A percentile compares a stretch with the other conserved stretches of the same genome.
These are phyloP conservation scores for Cylindrotheca fusiformis DNA, from an alignment of 108 stramenopile genomes.

Conservation along the genomic window DNA sequence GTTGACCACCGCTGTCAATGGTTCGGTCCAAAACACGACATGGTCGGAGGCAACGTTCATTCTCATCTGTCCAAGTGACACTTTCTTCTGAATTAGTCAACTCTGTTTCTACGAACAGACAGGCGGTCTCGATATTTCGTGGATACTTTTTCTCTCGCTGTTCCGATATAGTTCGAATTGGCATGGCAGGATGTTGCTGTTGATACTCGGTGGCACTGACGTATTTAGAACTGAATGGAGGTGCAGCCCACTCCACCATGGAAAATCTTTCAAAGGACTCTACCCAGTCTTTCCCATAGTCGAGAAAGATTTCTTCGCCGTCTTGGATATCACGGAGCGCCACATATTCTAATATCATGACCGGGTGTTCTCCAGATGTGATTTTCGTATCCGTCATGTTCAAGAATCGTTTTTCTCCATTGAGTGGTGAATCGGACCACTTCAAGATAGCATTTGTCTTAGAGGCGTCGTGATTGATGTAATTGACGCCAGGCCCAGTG, in stretches of 20 bases:
- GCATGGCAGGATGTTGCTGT: not conserved
- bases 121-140: not conserved
- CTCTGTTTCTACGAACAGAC: not conserved
- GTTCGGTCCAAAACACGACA: not conserved
- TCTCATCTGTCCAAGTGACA: not conserved
- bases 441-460: not conserved
- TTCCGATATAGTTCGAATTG: slow-evolving; percentile 1
- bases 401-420: slow-evolving; percentile 12
- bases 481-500: slow-evolving; percentile 4
- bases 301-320: slow-evolving; percentile 67
- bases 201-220: slow-evolving; percentile 2
- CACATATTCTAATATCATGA: slow-evolving; percentile 48
- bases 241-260: slow-evolving; percentile 21
- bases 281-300: slow-evolving; percentile 74
- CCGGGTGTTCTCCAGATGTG: slow-evolving; percentile 4
- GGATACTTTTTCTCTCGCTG: slow-evolving; percentile 1
- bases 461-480: slow-evolving; percentile 27
- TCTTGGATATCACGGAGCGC: slow-evolving; percentile 56
- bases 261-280: slow-evolving; percentile 42
- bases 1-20: not conserved
- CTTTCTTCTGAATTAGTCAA: not conserved
- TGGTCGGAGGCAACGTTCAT: slow-evolving; percentile 1
- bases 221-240: not conserved
- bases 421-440: slow-evolving; percentile 49
- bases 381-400: not conserved